Percentiles rank a stretch among this genome's conserved stretches.
phyloP scores from a whole-genome alignment of 148 eudicot species.

The Chenopodium formosanum region DNA sequence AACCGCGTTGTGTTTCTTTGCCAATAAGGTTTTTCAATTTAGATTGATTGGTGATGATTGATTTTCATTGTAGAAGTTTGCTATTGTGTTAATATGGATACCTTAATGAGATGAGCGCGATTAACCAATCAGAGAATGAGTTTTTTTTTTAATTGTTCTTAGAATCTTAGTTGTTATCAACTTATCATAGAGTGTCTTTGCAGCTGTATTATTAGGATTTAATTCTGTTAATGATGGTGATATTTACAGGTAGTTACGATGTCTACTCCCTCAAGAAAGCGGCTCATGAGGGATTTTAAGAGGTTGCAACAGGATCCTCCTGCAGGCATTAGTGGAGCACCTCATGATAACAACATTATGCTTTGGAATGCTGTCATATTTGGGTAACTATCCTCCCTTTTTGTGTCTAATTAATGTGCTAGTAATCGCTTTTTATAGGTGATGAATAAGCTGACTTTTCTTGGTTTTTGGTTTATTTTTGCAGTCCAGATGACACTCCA shows the following conservation, averaged over 20 bases:
- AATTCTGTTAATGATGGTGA: background rate
- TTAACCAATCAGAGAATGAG: background rate
- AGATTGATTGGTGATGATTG: background rate
- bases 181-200: too few relatives aligned
- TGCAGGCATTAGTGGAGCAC: conserved; percentile 57
- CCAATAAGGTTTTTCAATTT: too few relatives aligned
- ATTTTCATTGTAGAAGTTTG: background rate
- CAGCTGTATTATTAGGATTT: background rate
- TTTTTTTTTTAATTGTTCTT: too few relatives aligned
- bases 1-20: background rate
- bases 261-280: conserved; percentile 53
- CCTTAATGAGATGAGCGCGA: background rate
- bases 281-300: conserved; percentile 57
- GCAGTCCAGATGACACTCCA: conserved; percentile 60
- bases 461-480: conserved; percentile 26
- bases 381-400: conserved; percentile 29
- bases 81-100: too few relatives aligned
- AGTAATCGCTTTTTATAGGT: conserved; percentile 6
- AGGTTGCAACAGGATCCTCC: conserved; percentile 62
- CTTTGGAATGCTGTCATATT: conserved; percentile 59
- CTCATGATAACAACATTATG: conserved; percentile 52
- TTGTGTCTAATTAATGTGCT: background rate
- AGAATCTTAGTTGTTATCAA: too few relatives aligned
- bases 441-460: conserved; percentile 21
- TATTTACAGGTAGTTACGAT: conserved; percentile 28